Evolutionary conservation across 257 asterid species (phyloP).

Genomic region (Rhazya stricta): DNA sequence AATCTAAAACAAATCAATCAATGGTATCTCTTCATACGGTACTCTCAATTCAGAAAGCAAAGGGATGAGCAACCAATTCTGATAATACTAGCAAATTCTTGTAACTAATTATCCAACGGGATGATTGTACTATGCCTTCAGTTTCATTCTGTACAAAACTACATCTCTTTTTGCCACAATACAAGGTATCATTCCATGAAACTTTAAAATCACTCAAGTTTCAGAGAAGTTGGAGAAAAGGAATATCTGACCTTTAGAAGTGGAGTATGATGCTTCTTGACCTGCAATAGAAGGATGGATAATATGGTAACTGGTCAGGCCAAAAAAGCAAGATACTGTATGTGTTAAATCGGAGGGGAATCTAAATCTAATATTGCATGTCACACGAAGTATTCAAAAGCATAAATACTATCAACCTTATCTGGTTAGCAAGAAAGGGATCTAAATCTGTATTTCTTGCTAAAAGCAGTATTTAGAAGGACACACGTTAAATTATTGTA

Average conservation of each 20-base stretch:
- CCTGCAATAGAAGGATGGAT: neutral
- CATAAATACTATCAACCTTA: neutral
- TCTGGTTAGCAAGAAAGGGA: neutral
- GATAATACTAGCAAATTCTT: too few species aligned
- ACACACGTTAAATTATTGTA: neutral
- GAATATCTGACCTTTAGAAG: constrained; percentile 1
- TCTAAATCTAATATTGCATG: neutral
- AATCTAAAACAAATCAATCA: neutral
- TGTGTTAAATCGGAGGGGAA: neutral
- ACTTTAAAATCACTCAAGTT: neutral
- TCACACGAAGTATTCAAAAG: neutral
- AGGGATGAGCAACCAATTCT: neutral
- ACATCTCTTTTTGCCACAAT: neutral
- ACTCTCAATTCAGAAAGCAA: too few species aligned
- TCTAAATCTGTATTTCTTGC: neutral
- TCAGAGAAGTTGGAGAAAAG: neutral
- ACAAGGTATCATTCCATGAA: neutral
- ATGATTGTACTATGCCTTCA: too few species aligned
- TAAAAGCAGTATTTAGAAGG: neutral
- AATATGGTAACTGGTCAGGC: neutral
- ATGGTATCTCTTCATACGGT: neutral
- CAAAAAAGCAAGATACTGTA: neutral
- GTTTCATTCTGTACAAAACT: too few species aligned
- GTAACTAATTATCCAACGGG: neutral
- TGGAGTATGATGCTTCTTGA: constrained; percentile 9